Base-by-base conservation (phyloP, 2,329 filamentous ascomycete genomes). In the Neopestalotiopsis rosae region DNA sequence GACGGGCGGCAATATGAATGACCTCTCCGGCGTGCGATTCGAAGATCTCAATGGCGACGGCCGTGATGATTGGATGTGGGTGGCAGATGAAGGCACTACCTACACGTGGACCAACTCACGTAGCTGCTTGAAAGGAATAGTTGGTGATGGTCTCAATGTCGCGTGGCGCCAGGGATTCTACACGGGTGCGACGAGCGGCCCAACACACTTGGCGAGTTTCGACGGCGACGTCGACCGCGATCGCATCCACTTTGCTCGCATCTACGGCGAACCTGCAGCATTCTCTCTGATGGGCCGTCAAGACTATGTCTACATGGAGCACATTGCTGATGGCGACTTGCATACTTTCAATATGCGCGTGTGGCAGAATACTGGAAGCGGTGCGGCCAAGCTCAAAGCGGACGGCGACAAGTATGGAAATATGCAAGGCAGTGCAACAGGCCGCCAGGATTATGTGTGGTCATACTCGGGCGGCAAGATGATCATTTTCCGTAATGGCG, bases 11-110 rank as follows among this genome's bases (percentile, higher is more conserved):
- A 79, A 81, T 69, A 76, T 79, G 4, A 76, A 79, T 57, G 62
- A 66, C 6, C 66, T 82, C 64, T 79, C 80, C 0, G 74, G 80
- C 0, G 58, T 74, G 0, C 81, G 82, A 67, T 82, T 78, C 65
- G 77, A 77, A 56, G 63, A 74, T 5, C 61, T 77, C 3, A 71
- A 72, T 1, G 71, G 68, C 12, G 70, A 69, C 20, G 67, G 72
- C 2, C 73, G 76, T 5, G 72, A 71, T 6, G 76, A 77, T 58
- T 77, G 71, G 70, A 61, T 77, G n/a, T 76, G 71, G 71, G 65
- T 77, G 6, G 67, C 61, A 10, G 68, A 71, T 3, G 63, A 59
- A 9, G 76, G 76, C n/a, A 42, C 30, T 1, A 72, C 72, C 0
- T 69, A 65, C 1, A 75, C 72, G 0, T 74, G 69, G 64, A 77